These are phyloP conservation scores for Mrakia frigida DNA, from an alignment of 768 basidiomycete species.

Conservation along the genomic window DNA sequence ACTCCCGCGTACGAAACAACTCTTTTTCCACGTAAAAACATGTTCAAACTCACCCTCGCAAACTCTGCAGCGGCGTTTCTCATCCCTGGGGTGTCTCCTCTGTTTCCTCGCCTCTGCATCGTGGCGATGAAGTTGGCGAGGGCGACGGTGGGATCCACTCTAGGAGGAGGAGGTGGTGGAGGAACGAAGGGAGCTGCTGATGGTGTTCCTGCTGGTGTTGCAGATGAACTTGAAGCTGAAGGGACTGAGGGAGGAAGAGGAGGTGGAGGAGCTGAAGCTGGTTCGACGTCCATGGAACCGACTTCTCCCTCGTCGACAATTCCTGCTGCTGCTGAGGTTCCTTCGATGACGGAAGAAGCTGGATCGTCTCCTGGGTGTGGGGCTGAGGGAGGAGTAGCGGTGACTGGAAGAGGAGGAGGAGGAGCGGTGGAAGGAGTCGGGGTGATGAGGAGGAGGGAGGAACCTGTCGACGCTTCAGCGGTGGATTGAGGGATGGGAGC, in stretches of 20 bases:
- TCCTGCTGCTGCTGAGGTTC: background rate
- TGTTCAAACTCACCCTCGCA: too few relatives aligned
- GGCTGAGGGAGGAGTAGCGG: background rate
- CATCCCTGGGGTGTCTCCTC: background rate
- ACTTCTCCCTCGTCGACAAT: background rate
- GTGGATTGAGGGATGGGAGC: background rate
- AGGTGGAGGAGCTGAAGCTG: background rate
- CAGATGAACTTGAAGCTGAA: background rate
- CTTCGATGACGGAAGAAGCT: background rate
- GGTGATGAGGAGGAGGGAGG: conserved; percentile 12
- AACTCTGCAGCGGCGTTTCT: background rate
- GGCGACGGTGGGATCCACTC: background rate
- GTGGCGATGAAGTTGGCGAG: background rate
- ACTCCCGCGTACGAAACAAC: too few relatives aligned
- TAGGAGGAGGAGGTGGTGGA: background rate
- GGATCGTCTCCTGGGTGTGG: conserved; percentile 6
- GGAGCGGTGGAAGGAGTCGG: conserved; percentile 1
- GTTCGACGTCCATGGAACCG: background rate
- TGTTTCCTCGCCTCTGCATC: background rate
- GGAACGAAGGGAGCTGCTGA: background rate
- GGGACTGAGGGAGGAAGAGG: background rate
- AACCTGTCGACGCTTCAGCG: background rate
- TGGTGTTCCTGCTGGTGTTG: background rate
- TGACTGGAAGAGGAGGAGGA: background rate
- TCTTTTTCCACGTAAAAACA: too few relatives aligned